Conservation (phyloP, 192 early-diverging fungal species). For the Pilaira anomala region DNA sequence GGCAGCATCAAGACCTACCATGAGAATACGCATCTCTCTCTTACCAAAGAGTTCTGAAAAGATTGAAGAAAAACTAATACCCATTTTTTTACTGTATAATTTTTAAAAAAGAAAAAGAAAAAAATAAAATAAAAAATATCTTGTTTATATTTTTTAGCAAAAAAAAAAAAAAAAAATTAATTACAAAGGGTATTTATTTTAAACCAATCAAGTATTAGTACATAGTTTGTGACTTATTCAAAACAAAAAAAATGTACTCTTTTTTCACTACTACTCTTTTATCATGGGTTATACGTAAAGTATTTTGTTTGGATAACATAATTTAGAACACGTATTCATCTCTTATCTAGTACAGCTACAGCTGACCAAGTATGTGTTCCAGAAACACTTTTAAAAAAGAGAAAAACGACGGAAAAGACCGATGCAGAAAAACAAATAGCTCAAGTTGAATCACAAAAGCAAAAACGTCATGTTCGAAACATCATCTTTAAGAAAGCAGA, state of each 20-base stretch:
- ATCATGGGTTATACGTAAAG: conserved; percentile 9
- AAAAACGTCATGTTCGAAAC: conserved; percentile 70
- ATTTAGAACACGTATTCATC: not conserved
- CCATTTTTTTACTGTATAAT: conserved; percentile 56
- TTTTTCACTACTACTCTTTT: no score
- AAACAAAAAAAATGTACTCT: no score
- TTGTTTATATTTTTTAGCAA: not conserved
- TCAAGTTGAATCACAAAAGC: conserved; percentile 47
- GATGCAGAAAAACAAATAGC: conserved; percentile 54
- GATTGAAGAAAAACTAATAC: conserved; percentile 77
- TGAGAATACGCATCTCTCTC: conserved; percentile 96
- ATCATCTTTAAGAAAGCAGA: conserved; percentile 99
- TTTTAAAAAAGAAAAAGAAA: not conserved
- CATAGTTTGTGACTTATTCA: no score
- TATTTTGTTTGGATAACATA: conserved; percentile 2
- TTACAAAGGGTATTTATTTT: no score
- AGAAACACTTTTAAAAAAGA: conserved; percentile 82
- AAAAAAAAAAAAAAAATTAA: conserved; percentile 1
- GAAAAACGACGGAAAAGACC: conserved; percentile 69
- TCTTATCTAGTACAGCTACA: conserved; percentile 43
- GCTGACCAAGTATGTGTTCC: conserved; percentile 71
- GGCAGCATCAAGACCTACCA: conserved; percentile 89
- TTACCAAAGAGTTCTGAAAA: conserved; percentile 78
- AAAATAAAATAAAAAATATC: not conserved
- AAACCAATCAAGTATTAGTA: no score